Conservation (phyloP, 345 rosid genomes). For the Eutrema heterophyllum region DNA sequence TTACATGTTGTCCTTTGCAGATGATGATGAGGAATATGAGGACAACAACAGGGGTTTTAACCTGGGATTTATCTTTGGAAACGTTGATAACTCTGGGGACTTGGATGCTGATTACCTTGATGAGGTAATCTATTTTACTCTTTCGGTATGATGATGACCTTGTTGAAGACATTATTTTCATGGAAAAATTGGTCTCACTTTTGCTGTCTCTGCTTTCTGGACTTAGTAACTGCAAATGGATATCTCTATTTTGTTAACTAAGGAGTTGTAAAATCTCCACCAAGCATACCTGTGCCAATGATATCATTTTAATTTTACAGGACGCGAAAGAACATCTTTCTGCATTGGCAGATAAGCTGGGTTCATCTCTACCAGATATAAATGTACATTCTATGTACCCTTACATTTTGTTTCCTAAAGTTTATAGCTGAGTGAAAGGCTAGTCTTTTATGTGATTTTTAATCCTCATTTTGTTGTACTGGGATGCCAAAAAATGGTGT, state of each 20-base stretch:
- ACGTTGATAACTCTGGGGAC: slow-evolving; percentile 92
- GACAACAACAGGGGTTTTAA: slow-evolving; percentile 69
- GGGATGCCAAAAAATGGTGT: slow-evolving; percentile 29
- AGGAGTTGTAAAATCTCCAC: neutral
- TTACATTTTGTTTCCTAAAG: slow-evolving; percentile 10
- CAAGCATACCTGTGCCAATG: slow-evolving; percentile 11
- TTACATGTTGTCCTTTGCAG: slow-evolving; percentile 26
- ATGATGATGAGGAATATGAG: slow-evolving; percentile 81
- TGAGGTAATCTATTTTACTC: slow-evolving; percentile 46
- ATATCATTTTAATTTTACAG: slow-evolving; percentile 36
- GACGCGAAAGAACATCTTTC: slow-evolving; percentile 97
- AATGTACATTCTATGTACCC: slow-evolving; percentile 42
- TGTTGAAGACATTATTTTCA: neutral
- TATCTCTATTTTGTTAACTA: neutral
- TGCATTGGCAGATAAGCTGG: slow-evolving; percentile 92
- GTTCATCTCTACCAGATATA: slow-evolving; percentile 81
- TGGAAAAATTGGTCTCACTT: neutral
- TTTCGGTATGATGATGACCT: neutral
- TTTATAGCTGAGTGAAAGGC: neutral
- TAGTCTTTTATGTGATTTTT: slow-evolving; percentile 23
- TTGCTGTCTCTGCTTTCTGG: neutral
- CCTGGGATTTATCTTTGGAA: slow-evolving; percentile 94
- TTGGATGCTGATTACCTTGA: slow-evolving; percentile 98
- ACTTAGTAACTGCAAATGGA: neutral
- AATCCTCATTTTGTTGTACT: slow-evolving; percentile 13